A percentile compares a stretch with the other conserved stretches of the same genome.
phyloP scores from a whole-genome alignment of 352 stramenopile species.

The Pythium aquatile region DNA sequence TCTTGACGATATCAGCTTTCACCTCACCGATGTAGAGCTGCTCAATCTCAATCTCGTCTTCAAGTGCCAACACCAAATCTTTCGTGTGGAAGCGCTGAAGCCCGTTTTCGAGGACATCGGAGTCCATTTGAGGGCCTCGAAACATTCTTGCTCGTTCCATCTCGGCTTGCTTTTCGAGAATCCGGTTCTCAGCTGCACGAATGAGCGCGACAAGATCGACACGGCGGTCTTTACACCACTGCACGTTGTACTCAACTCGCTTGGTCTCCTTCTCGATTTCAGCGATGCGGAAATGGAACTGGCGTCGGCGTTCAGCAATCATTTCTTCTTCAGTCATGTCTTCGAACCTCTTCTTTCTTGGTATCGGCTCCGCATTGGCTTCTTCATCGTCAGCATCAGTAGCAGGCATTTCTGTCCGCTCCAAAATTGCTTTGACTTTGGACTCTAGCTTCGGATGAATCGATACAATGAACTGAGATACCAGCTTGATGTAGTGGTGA shows the following conservation, averaged over 20 bases:
- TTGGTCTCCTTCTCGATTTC: conserved; percentile 56
- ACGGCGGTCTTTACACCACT: conserved; percentile 70
- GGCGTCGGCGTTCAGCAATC: conserved; percentile 47
- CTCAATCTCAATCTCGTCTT: conserved; percentile 84
- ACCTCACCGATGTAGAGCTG: conserved; percentile 82
- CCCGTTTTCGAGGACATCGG: conserved; percentile 67
- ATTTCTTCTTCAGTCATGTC: conserved; percentile 52
- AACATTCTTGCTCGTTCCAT: conserved; percentile 71
- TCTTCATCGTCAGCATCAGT: conserved; percentile 17
- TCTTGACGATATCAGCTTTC: conserved; percentile 66
- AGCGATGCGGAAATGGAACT: conserved; percentile 77
- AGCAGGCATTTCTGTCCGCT: not conserved
- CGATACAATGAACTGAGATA: conserved; percentile 62
- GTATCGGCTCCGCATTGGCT: not conserved
- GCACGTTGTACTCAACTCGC: conserved; percentile 67
- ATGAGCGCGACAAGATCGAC: conserved; percentile 74
- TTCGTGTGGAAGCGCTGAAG: conserved; percentile 78
- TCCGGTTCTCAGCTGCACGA: conserved; percentile 57
- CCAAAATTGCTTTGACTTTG: conserved; percentile 57
- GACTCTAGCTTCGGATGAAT: conserved; percentile 47
- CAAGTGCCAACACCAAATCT: conserved; percentile 62
- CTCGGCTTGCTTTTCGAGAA: conserved; percentile 79
- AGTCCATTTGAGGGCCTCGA: conserved; percentile 72
- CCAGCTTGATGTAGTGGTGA: conserved; percentile 61
- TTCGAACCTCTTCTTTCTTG: conserved; percentile 38